Evolutionary conservation across 2,329 filamentous ascomycete species (phyloP), one percentile per base, ranked within the genome.

Genomic region (Nigrograna mackinnonii): DNA sequence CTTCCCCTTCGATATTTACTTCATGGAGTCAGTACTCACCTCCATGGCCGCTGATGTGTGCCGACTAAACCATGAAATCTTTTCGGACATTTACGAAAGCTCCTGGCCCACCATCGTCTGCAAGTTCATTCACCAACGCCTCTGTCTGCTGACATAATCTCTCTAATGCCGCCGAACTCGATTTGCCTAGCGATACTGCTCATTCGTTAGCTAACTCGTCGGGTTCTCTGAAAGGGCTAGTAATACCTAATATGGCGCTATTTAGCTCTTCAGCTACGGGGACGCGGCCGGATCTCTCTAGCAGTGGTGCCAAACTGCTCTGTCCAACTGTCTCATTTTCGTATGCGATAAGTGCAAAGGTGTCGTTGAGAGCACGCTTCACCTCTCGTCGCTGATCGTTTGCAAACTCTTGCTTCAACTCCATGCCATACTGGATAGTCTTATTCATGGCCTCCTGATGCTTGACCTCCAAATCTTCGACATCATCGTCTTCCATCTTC

Each of bases 231-330:
- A 24, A 19, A 22, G 33, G 19, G 37, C 20, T 24, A n/a, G n/a
- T n/a, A n/a, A 33, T 60, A 95, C 91, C 84, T 46, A 99, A 69
- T 57, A 99, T 96, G 35, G 90, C 91, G 47, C 89, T 89, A 68
- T 97, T 97, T 43, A 99, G 76, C 67, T 96, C 91, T 72, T 99
- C 94, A 6, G 91, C 91, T 30, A 97, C 89, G 14, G 83, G 78
- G 14, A 85, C 82, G 32, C 94, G 78, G 1, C 89, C 90, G 39
- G 80, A 82, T 28, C 80, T 77, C 57, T 95, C 89, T 43, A 99
- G 74, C 46, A 96, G 73, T 60, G 89, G 86, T 13, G 86, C 85
- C 44, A 96, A 80, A 45, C 86, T 82, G 49, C 88, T 89, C 54
- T 85, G 83, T 13, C 87, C 77, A 1, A 91, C 89, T n/a, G n/a